Conservation (phyloP, 225 moss, liverwort and hornwort species). For the Marchantia paleacea region DNA sequence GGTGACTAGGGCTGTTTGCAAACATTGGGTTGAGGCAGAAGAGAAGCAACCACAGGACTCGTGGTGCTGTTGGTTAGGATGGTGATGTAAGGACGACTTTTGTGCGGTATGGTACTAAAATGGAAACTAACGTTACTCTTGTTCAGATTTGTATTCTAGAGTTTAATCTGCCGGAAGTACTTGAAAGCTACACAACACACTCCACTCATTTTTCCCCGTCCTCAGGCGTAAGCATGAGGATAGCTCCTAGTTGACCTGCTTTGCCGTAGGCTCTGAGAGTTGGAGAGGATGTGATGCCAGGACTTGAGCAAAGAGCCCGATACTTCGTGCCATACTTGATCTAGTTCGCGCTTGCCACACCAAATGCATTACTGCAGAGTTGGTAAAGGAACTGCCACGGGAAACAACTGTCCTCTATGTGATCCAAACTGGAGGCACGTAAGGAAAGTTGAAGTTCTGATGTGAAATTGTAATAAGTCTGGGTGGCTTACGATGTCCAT, state of each 20-base stretch:
- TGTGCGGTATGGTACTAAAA: background rate
- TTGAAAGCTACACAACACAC: constrained; percentile 15
- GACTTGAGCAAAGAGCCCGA: constrained; percentile 7
- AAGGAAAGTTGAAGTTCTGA: constrained; percentile 17
- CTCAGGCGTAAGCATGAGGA: constrained; percentile 15
- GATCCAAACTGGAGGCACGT: background rate
- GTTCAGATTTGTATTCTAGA: constrained; percentile 6
- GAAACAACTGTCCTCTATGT: constrained; percentile 4
- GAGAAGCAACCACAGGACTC: background rate
- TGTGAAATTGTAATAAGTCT: constrained; percentile 29
- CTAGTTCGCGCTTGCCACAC: constrained; percentile 11
- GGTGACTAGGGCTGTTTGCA: background rate
- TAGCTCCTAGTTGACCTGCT: constrained; percentile 1
- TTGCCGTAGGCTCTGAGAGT: constrained; percentile 10
- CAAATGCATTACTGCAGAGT: constrained; percentile 3
- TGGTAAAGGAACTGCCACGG: constrained; percentile 13
- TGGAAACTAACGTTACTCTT: background rate
- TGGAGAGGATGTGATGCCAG: constrained; percentile 20
- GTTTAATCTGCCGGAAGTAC: constrained; percentile 16
- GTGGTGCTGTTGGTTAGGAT: background rate
- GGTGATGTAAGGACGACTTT: constrained; percentile 9
- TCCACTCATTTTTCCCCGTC: background rate
- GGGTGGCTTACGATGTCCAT: constrained; percentile 12
- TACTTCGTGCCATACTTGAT: constrained; percentile 23
- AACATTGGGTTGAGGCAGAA: background rate